phyloP scores from a whole-genome alignment of 2,329 filamentous ascomycete genomes.

The Didymellaceae sp. region DNA sequence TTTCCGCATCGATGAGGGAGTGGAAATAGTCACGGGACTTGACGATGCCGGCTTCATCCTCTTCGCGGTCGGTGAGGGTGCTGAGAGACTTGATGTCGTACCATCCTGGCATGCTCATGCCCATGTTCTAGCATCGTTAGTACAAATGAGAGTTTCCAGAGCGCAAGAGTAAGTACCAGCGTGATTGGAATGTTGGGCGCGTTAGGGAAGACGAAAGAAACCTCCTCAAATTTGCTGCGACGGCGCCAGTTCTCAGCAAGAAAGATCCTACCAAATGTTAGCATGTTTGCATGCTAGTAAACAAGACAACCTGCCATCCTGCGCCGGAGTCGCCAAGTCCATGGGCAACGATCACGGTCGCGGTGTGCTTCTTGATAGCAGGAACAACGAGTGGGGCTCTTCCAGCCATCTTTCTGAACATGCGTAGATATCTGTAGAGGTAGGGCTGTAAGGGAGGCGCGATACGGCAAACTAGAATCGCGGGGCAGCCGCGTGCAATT shows the following conservation, averaged over 20 bases:
- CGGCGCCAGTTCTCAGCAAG: constrained; percentile 88
- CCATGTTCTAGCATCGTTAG: constrained; percentile 65
- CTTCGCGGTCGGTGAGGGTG: constrained; percentile 53
- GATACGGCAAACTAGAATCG: constrained; percentile 17
- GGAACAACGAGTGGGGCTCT: constrained; percentile 72
- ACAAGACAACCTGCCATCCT: constrained; percentile 66
- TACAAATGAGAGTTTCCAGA: not conserved
- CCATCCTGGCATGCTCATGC: constrained; percentile 85
- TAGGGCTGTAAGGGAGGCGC: not conserved
- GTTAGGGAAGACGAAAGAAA: constrained; percentile 93
- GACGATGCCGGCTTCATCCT: constrained; percentile 77
- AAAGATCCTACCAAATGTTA: constrained; percentile 61
- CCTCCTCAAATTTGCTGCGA: constrained; percentile 80
- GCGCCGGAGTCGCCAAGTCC: constrained; percentile 82
- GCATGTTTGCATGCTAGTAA: constrained; percentile 2
- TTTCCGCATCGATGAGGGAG: constrained; percentile 78
- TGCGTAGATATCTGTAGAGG: not conserved
- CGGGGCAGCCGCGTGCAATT: constrained; percentile 22
- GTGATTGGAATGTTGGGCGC: constrained; percentile 87
- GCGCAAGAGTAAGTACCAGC: constrained; percentile 60
- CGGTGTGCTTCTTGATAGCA: constrained; percentile 82
- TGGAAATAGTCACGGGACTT: constrained; percentile 78
- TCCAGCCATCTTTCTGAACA: constrained; percentile 36
- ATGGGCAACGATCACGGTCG: constrained; percentile 93
- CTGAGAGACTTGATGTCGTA: constrained; percentile 71